Evolutionary conservation across 2,329 filamentous ascomycete genomes (phyloP).

Genomic region (Xylariomycetidae sp.): DNA sequence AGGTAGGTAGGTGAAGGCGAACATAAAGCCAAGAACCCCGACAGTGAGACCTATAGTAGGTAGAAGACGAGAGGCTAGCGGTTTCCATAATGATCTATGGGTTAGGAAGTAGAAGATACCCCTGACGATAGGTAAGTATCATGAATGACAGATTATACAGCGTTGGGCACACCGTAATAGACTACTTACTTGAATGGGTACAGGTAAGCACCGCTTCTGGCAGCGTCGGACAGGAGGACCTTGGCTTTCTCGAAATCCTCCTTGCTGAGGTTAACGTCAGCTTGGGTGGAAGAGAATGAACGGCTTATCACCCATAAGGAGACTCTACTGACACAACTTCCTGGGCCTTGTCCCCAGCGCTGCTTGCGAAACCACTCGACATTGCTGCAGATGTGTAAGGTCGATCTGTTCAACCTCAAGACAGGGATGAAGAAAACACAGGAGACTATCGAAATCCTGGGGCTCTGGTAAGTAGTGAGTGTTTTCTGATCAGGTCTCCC

Average conservation of each 20-base stretch:
- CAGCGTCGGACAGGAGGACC: conserved; percentile 61
- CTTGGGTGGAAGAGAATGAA: neutral
- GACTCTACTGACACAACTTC: conserved; percentile 43
- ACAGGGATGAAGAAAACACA: too few relatives aligned
- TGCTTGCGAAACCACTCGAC: conserved; percentile 17
- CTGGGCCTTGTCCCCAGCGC: conserved; percentile 41
- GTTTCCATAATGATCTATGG: conserved; percentile 54
- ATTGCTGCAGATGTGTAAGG: too few relatives aligned
- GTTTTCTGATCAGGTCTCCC: too few relatives aligned
- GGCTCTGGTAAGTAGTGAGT: too few relatives aligned
- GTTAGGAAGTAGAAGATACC: conserved; percentile 56
- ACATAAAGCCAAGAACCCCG: conserved; percentile 74
- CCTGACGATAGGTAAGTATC: conserved; percentile 20
- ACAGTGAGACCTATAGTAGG: conserved; percentile 66
- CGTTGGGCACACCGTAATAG: too few relatives aligned
- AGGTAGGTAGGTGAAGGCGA: conserved; percentile 79
- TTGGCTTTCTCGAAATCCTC: conserved; percentile 69
- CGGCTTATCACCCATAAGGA: neutral
- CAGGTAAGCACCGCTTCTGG: conserved; percentile 72
- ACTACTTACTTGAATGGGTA: conserved; percentile 68
- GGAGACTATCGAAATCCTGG: too few relatives aligned
- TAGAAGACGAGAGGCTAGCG: conserved; percentile 49
- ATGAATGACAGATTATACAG: too few relatives aligned
- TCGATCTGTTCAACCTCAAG: too few relatives aligned
- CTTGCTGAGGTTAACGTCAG: conserved; percentile 35